Evolutionary conservation across 2,329 filamentous ascomycete species (phyloP).

Genomic region (Pseudocercospora fuligena): DNA sequence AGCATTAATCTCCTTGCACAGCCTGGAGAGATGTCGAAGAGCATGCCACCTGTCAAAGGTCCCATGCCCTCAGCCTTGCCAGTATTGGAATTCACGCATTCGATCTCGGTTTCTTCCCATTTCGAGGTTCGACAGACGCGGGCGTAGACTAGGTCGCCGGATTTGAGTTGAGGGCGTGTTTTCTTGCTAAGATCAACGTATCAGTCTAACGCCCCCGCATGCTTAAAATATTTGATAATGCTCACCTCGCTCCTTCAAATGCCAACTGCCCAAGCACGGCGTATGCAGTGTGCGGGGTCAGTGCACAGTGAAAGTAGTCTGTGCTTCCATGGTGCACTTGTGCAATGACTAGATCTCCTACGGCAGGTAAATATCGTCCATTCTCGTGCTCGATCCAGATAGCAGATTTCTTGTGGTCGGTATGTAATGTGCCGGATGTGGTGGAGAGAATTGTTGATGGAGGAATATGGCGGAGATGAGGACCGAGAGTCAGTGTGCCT

Average conservation of each 20-base stretch:
- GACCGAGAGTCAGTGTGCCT: slow-evolving; percentile 75
- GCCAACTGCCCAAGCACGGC: slow-evolving; percentile 82
- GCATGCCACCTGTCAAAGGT: slow-evolving; percentile 80
- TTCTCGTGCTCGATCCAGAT: slow-evolving; percentile 73
- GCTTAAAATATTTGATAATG: not conserved
- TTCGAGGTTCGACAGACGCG: slow-evolving; percentile 77
- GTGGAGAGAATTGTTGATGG: slow-evolving; percentile 73
- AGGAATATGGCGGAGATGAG: slow-evolving; percentile 80
- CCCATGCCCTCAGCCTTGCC: slow-evolving; percentile 89
- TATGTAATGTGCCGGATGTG: slow-evolving; percentile 68
- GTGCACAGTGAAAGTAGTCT: slow-evolving; percentile 79
- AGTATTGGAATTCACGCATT: slow-evolving; percentile 83
- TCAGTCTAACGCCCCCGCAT: not conserved
- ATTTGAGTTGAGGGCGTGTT: slow-evolving; percentile 76
- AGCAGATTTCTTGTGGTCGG: slow-evolving; percentile 74
- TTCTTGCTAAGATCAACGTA: slow-evolving; percentile 67
- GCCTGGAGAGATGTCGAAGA: slow-evolving; percentile 77
- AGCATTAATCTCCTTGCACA: slow-evolving; percentile 79
- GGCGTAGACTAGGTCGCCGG: slow-evolving; percentile 85
- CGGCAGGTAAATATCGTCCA: slow-evolving; percentile 77
- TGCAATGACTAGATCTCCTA: slow-evolving; percentile 87
- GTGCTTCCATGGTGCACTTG: slow-evolving; percentile 75
- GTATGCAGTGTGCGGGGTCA: slow-evolving; percentile 66
- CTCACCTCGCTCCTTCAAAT: slow-evolving; percentile 75
- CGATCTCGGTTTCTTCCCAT: slow-evolving; percentile 86